phyloP scores from a whole-genome alignment of 495 filamentous ascomycete genomes.

The Lasiosphaeria ovina region DNA sequence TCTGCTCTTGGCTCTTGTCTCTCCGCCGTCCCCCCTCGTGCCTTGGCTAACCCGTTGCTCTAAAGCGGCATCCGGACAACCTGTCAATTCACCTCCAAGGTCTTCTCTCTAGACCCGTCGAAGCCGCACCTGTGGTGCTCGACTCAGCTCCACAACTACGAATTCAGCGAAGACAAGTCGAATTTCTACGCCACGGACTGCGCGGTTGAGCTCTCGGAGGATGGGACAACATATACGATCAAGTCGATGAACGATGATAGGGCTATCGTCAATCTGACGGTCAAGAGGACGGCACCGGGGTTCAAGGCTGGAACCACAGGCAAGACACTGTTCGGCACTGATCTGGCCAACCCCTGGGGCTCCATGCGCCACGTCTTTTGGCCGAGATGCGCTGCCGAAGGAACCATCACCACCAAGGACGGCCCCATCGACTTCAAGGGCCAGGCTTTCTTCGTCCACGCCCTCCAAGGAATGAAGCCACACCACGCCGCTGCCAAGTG shows the following conservation, averaged over 20 bases:
- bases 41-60: conserved; percentile 28
- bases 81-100: conserved; percentile 85
- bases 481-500: conserved; percentile 92
- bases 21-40: not conserved
- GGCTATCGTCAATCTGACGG: conserved; percentile 76
- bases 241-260: conserved; percentile 78
- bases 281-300: conserved; percentile 73
- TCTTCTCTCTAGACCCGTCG: conserved; percentile 69
- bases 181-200: conserved; percentile 82
- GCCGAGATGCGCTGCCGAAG: conserved; percentile 79
- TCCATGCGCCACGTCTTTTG: conserved; percentile 89
- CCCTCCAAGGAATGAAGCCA: conserved; percentile 97
- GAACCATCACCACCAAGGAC: conserved; percentile 78
- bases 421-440: conserved; percentile 83
- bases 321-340: conserved; percentile 79
- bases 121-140: conserved; percentile 78
- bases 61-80: conserved; percentile 83
- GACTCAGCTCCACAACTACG: conserved; percentile 68
- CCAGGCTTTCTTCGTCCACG: conserved; percentile 71
- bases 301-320: conserved; percentile 87
- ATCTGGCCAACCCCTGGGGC: conserved; percentile 83
- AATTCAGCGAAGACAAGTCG: conserved; percentile 79
- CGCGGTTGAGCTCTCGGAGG: conserved; percentile 77
- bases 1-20: conserved; percentile 7
- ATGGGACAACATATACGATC: conserved; percentile 76